Conservation (phyloP, 106 monocot species). For the Chionographis japonica region DNA sequence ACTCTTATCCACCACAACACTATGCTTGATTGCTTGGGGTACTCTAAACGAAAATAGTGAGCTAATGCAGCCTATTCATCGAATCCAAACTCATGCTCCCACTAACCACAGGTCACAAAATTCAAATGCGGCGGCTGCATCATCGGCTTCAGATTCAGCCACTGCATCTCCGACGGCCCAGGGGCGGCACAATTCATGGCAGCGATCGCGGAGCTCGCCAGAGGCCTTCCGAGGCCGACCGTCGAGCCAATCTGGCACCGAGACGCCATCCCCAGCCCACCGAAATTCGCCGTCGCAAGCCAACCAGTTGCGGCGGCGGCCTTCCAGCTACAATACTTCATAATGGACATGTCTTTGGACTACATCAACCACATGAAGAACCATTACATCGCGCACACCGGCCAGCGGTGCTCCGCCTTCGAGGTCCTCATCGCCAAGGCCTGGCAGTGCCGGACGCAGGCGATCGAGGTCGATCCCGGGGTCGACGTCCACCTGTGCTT, state of each 20-base stretch:
- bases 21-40: too few relatives aligned
- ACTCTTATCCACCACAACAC: too few relatives aligned
- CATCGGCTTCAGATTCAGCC: constrained; percentile 13
- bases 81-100: too few relatives aligned
- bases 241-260: constrained; percentile 21
- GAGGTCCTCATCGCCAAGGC: constrained; percentile 32
- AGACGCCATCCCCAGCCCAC: constrained; percentile 21
- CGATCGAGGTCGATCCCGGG: constrained; percentile 6
- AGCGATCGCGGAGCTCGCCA: constrained; percentile 26
- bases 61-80: too few relatives aligned
- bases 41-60: too few relatives aligned
- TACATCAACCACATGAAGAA: constrained; percentile 22
- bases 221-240: not conserved
- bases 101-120: constrained; percentile 31
- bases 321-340: constrained; percentile 17
- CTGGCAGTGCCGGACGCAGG: constrained; percentile 41
- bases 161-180: constrained; percentile 32
- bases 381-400: constrained; percentile 16
- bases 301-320: constrained; percentile 12
- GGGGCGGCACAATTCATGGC: constrained; percentile 25
- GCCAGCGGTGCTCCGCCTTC: constrained; percentile 47
- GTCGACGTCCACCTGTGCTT: constrained; percentile 33
- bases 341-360: constrained; percentile 12
- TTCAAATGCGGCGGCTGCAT: constrained; percentile 27
- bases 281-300: constrained; percentile 8